Evolutionary conservation across 208 protist genomes (phyloP).

Genomic region (Strigomonas culicis): DNA sequence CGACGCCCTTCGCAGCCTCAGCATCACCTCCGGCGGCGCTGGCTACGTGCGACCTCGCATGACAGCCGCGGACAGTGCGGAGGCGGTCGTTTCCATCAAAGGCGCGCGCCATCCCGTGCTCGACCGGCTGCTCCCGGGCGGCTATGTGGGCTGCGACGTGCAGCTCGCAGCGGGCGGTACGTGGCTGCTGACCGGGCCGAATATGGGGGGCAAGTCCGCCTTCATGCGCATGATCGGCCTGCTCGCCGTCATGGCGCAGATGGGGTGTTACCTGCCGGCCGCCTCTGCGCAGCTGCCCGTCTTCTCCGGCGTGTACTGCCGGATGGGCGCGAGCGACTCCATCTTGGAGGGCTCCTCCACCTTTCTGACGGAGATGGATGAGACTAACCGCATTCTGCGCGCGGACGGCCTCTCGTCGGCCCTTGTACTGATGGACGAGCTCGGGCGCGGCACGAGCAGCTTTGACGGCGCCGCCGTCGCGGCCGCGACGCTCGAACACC

Average conservation of each 20-base stretch:
- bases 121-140: constrained; percentile 43
- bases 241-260: constrained; percentile 92
- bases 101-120: constrained; percentile 74
- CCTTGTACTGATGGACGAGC: constrained; percentile 96
- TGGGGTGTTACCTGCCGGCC: constrained; percentile 95
- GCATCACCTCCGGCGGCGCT: constrained; percentile 38
- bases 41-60: constrained; percentile 55
- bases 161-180: constrained; percentile 33
- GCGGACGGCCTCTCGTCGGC: constrained; percentile 57
- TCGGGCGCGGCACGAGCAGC: constrained; percentile 95
- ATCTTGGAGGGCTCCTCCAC: constrained; percentile 91
- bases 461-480: constrained; percentile 95
- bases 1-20: constrained; percentile 66
- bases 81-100: constrained; percentile 26
- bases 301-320: constrained; percentile 87
- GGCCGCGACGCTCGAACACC: constrained; percentile 87
- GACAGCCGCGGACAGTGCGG: constrained; percentile 4
- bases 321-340: constrained; percentile 94
- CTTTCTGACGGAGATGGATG: constrained; percentile 97
- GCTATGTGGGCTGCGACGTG: constrained; percentile 73
- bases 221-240: constrained; percentile 91
- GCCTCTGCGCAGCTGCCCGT: constrained; percentile 69
- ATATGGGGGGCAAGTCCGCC: constrained; percentile 96
- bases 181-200: constrained; percentile 92
- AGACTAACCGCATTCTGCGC: constrained; percentile 93